Percentiles rank a stretch among this genome's conserved stretches.
phyloP scores from a whole-genome alignment of 306 rosid genomes.

The Quercus bicolor region DNA sequence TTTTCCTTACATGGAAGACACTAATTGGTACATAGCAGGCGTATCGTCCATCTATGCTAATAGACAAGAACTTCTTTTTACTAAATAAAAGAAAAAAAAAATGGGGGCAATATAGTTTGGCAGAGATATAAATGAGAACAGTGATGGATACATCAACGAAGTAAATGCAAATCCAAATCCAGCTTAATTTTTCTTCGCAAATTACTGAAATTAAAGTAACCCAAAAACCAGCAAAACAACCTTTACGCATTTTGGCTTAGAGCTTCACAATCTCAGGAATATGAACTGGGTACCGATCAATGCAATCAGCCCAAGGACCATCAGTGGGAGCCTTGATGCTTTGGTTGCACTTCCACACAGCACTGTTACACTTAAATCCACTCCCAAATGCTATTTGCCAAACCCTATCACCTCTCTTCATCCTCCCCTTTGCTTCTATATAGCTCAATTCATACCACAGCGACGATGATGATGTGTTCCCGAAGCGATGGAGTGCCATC shows the following conservation, averaged over 20 bases:
- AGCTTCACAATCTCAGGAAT: conserved; percentile 93
- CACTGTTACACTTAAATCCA: conserved; percentile 91
- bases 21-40: too few species aligned
- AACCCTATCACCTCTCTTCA: conserved; percentile 78
- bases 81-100: too few species aligned
- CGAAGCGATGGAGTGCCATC: conserved; percentile 86
- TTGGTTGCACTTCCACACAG: conserved; percentile 86
- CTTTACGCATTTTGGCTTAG: conserved; percentile 15
- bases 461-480: conserved; percentile 93
- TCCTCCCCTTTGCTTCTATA: conserved; percentile 84
- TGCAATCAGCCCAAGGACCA: conserved; percentile 88
- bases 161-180: too few species aligned
- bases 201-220: too few species aligned
- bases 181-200: too few species aligned
- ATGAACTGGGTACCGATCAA: conserved; percentile 77
- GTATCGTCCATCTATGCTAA: too few species aligned
- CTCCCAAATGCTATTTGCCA: conserved; percentile 98
- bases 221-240: too few species aligned
- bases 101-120: too few species aligned
- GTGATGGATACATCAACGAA: too few species aligned
- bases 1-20: too few species aligned
- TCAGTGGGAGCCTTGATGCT: conserved; percentile 50
- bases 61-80: too few species aligned
- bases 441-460: conserved; percentile 85
- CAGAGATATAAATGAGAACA: too few species aligned